Conservation (phyloP, 352 stramenopile species). For the Pythium guiyangense region DNA sequence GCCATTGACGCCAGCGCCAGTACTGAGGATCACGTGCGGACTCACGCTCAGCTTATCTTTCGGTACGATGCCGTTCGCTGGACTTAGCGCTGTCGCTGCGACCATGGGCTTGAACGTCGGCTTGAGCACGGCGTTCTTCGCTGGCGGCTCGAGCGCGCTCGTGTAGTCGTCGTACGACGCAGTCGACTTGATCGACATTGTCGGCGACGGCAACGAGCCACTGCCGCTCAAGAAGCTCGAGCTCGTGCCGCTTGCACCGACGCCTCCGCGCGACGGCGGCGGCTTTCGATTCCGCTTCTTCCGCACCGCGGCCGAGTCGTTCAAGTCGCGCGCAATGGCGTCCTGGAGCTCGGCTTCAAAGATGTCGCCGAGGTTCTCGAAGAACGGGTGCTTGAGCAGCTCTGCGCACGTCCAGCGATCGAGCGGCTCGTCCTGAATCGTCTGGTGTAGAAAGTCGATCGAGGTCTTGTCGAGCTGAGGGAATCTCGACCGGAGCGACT, state of each 20-base stretch:
- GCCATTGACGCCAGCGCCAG: too few relatives aligned
- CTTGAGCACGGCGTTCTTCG: constrained; percentile 13
- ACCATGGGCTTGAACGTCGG: constrained; percentile 24
- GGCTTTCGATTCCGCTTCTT: constrained; percentile 61
- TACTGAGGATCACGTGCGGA: not conserved
- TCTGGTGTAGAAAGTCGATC: constrained; percentile 69
- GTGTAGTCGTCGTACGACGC: constrained; percentile 19
- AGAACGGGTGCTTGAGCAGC: constrained; percentile 70
- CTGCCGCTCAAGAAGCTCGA: not conserved
- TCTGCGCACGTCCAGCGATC: constrained; percentile 79
- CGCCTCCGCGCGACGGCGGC: constrained; percentile 19
- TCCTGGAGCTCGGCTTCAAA: constrained; percentile 71
- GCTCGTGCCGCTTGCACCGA: not conserved
- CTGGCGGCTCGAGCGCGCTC: not conserved
- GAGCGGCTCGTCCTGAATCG: constrained; percentile 71
- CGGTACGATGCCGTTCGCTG: not conserved
- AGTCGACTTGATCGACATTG: constrained; percentile 8
- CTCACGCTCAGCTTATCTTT: not conserved
- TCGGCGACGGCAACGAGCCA: constrained; percentile 7
- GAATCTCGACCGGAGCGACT: constrained; percentile 61
- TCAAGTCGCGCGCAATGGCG: constrained; percentile 60
- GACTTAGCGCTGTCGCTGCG: not conserved
- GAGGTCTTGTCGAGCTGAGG: constrained; percentile 55
- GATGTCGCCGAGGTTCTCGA: constrained; percentile 41
- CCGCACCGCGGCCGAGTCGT: constrained; percentile 47